A percentile compares a stretch with the other conserved stretches of the same genome.
phyloP scores from a whole-genome alignment of 2,329 filamentous ascomycete species.

The Dothistroma pini region DNA sequence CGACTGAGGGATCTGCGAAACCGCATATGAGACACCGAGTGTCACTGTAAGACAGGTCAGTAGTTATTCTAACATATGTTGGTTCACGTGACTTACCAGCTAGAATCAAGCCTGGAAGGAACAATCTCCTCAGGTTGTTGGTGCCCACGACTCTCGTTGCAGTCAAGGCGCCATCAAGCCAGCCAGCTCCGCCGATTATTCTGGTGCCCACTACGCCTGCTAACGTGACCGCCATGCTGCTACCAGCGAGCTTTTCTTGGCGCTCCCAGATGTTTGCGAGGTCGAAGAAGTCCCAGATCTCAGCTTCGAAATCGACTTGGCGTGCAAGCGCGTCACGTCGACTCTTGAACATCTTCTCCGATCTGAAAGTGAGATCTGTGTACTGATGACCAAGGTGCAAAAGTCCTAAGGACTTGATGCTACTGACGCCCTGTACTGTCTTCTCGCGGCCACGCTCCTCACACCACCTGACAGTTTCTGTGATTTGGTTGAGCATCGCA shows the following conservation, averaged over 20 bases:
- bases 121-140: constrained; percentile 73
- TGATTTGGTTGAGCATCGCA: constrained; percentile 86
- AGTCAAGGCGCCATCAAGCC: constrained; percentile 83
- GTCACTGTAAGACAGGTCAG: constrained; percentile 55
- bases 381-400: constrained; percentile 86
- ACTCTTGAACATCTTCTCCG: constrained; percentile 90
- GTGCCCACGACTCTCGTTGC: constrained; percentile 76
- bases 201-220: constrained; percentile 80
- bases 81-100: constrained; percentile 59
- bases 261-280: constrained; percentile 74
- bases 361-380: constrained; percentile 78
- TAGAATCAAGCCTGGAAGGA: constrained; percentile 74
- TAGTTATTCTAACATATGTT: constrained; percentile 10
- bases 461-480: constrained; percentile 70
- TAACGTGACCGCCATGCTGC: constrained; percentile 89
- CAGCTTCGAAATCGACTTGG: constrained; percentile 81
- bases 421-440: constrained; percentile 75
- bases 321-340: constrained; percentile 76
- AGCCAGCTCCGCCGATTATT: constrained; percentile 77
- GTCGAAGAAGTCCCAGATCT: constrained; percentile 93
- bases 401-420: constrained; percentile 84
- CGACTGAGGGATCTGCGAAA: constrained; percentile 83
- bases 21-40: constrained; percentile 72
- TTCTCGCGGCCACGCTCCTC: constrained; percentile 80
- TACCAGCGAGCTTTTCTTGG: constrained; percentile 92